phyloP scores from a whole-genome alignment of 1,139 yeast genomes.

The Saccharomyces hybrid region DNA sequence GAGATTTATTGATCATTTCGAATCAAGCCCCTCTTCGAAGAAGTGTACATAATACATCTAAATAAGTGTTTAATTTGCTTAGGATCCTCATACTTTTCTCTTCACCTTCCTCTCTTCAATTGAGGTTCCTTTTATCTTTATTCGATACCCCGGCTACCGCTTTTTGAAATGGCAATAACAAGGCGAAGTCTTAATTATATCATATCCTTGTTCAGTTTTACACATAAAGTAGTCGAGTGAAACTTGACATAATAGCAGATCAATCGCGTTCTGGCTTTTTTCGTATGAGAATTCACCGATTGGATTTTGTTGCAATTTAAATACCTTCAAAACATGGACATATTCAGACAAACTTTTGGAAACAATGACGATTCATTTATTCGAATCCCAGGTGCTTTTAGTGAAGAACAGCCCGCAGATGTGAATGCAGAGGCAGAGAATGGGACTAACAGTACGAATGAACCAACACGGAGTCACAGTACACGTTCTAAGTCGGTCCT shows the following conservation, averaged over 20 bases:
- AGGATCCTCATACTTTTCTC: slow-evolving; percentile 1
- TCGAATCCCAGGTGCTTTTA: slow-evolving; percentile 15
- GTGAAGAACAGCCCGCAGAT: slow-evolving; percentile 4
- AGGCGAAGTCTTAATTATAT: background rate
- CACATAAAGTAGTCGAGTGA: background rate
- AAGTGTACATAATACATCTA: background rate
- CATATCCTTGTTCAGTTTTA: background rate
- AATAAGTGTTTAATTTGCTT: background rate
- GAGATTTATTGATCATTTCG: slow-evolving; percentile 18
- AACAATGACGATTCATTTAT: slow-evolving; percentile 11
- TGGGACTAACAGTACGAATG: background rate
- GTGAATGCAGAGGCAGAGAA: background rate
- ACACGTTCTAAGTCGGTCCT: background rate
- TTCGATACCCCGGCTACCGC: background rate
- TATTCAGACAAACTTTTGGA: slow-evolving; percentile 11
- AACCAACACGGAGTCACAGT: background rate
- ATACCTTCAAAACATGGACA: slow-evolving; percentile 13
- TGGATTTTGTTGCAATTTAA: slow-evolving; percentile 4
- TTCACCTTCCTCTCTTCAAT: background rate
- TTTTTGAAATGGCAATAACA: background rate
- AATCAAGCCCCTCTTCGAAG: slow-evolving; percentile 9
- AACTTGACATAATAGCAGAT: background rate
- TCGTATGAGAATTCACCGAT: background rate
- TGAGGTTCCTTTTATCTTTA: background rate
- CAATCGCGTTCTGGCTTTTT: background rate